Evolutionary conservation across 257 asterid species (phyloP).

Genomic region (Perilla frutescens): DNA sequence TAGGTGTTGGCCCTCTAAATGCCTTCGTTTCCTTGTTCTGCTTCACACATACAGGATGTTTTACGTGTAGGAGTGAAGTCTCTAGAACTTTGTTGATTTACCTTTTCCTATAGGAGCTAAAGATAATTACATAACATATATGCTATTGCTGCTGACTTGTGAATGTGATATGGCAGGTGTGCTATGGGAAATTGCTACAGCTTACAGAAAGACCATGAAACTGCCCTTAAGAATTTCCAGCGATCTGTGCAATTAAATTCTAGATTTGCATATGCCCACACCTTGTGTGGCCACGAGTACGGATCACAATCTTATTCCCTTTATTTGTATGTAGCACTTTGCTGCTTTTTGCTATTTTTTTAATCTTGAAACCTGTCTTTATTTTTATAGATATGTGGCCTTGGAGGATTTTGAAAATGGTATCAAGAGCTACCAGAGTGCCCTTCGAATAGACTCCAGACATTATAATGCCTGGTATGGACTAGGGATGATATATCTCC

Average conservation of each 20-base stretch:
- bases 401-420: constrained; percentile 94
- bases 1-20: constrained; percentile 10
- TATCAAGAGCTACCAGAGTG: constrained; percentile 80
- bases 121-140: constrained; percentile 7
- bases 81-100: neutral
- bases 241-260: constrained; percentile 92
- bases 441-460: constrained; percentile 80
- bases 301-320: constrained; percentile 39
- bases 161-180: constrained; percentile 64
- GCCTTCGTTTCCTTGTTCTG: neutral
- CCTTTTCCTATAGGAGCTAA: neutral
- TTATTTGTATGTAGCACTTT: constrained; percentile 21
- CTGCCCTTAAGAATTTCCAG: constrained; percentile 91
- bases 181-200: constrained; percentile 97
- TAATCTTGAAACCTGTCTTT: constrained; percentile 24
- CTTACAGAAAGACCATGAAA: constrained; percentile 93
- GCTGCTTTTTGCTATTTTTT: constrained; percentile 10
- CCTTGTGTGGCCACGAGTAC: constrained; percentile 96
- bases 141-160: constrained; percentile 8
- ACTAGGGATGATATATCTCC: constrained; percentile 93
- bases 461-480: constrained; percentile 99
- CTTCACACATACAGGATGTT: constrained; percentile 10
- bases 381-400: constrained; percentile 73
- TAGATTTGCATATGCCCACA: constrained; percentile 90
- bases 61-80: constrained; percentile 5